Base-by-base conservation (phyloP, 257 asterid species). In the Solanum etuberosum region DNA sequence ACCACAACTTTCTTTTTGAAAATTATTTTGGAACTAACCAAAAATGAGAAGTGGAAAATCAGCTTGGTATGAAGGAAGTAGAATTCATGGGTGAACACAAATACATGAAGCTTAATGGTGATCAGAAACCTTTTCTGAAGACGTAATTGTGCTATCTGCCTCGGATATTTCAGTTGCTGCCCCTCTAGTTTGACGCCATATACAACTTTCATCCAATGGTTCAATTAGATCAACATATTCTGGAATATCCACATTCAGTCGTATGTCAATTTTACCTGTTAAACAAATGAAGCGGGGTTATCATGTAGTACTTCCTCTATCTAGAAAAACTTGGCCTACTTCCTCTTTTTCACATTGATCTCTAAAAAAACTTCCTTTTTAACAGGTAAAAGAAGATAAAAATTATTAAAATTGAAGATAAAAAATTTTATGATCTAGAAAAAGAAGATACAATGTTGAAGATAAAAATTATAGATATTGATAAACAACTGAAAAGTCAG, bases 141-240 rank as follows among this genome's bases (percentile, higher is more conserved):
- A 91, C 34, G 85, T 87, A 34, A 86, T 92, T 81, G 86, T 91
- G 87, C 74, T 88, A 59, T 94, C 96, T 73, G 88, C 89, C 86
- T 90, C 93, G 5, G 95, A 91, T 83, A 92, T 91, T 90, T 95
- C 98, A 86, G 92, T 86, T 7, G 98, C 98, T 8, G 98, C 92
- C 76, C 99, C 98, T 92, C 98, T 94, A 63, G 94, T 93, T 89
- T 92, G 99, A 90, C 96, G 91, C 98, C 98, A 94, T 88, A 94
- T 87, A 87, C 94, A 92, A 84, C 92, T 94, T 92, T 93, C 94
- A 88, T 91, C 90, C 83, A 94, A 93, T n/a, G 88, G 92, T 89
- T 97, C 99, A 31, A 94, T 93, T 68, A 97, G 92, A 89, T 91
- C 93, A 67, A 94, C 73, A 91, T 92, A 83, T 85, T 67, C 91